Evolutionary conservation across 257 asterid genomes (phyloP), one percentile per base, ranked within the genome.

Genomic region (Lithospermum erythrorhizon): DNA sequence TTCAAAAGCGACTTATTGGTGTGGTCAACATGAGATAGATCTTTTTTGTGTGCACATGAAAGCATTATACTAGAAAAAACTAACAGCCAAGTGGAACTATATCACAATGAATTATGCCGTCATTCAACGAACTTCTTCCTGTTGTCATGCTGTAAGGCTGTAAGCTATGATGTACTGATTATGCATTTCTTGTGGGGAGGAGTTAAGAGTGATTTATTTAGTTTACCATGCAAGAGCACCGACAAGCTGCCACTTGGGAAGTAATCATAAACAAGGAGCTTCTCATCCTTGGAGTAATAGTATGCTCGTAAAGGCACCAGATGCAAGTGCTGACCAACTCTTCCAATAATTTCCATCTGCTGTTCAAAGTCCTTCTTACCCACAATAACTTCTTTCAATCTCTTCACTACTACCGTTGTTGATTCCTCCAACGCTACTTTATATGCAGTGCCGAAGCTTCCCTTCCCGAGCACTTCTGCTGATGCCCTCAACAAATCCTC

Each of bases 281-380:
- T 73, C 27, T 73, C 78, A 30, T 73, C 78, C 59, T 73, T 73
- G 61, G 78, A 73, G 57, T 69, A 73, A 56, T 73, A 68, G 53
- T 73, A 73, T 20, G 78, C 78, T 21, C 74, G 74, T 62, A 73
- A 59, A 65, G 74, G 74, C 30, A 68, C 74, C 13, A 73, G 65
- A 65, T 73, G 65, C 21, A 65, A 62, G 64, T 73, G 74, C 20
- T 68, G 78, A 64, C 78, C 71, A n/a, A 73, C 74, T 61, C 71
- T 61, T 51, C 74, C 71, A 9, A 68, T 65, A 19, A 60, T 65
- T 47, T 73, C 78, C 71, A 73, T 73, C 55, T 73, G 74, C 32
- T 68, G 78, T 61, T 73, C 78, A 29, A 73, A 73, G 58, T 73
- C 78, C 60, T 69, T 68, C 74, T 73, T 68, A 57, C 74, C 71